These are phyloP conservation scores for Dioszegia crocea DNA, from an alignment of 768 basidiomycete species.

Conservation along the genomic window DNA sequence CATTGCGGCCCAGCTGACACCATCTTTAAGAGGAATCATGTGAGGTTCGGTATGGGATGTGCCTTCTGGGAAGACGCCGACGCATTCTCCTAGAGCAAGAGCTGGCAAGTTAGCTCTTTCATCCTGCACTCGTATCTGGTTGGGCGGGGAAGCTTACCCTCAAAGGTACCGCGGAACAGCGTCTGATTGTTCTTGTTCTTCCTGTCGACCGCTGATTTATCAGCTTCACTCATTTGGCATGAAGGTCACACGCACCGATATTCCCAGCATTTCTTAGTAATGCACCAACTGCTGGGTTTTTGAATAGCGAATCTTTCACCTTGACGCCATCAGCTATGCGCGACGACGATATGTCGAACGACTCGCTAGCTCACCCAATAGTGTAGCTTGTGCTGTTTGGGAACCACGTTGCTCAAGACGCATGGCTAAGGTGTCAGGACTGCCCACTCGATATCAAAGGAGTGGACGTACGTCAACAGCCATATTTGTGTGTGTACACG, in stretches of 20 bases:
- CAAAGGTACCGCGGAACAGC: slow-evolving; percentile 83
- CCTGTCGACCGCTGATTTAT: slow-evolving; percentile 70
- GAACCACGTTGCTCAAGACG: slow-evolving; percentile 69
- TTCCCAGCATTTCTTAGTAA: slow-evolving; percentile 88
- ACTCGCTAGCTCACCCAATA: slow-evolving; percentile 48
- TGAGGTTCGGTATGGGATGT: slow-evolving; percentile 77
- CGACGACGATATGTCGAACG: neutral
- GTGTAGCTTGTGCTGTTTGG: slow-evolving; percentile 73
- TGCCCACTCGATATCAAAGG: neutral
- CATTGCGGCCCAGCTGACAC: slow-evolving; percentile 88
- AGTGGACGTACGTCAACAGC: slow-evolving; percentile 65
- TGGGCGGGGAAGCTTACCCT: slow-evolving; percentile 53
- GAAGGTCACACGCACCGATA: slow-evolving; percentile 54
- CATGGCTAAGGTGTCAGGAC: slow-evolving; percentile 22
- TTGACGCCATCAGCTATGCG: slow-evolving; percentile 50
- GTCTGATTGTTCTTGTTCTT: slow-evolving; percentile 86
- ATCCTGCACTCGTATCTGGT: too few relatives aligned
- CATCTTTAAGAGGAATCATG: slow-evolving; percentile 82
- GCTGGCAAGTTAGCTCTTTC: slow-evolving; percentile 49
- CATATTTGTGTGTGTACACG: slow-evolving; percentile 91
- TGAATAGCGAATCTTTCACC: slow-evolving; percentile 90
- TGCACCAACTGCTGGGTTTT: slow-evolving; percentile 66
- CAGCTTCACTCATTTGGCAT: slow-evolving; percentile 8
- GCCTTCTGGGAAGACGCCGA: slow-evolving; percentile 68
- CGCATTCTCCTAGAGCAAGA: slow-evolving; percentile 69